Percentiles rank a stretch among this genome's conserved stretches.
Evolutionary conservation across 257 asterid genomes (phyloP).

Genomic region (Oldenlandia corymbosa): DNA sequence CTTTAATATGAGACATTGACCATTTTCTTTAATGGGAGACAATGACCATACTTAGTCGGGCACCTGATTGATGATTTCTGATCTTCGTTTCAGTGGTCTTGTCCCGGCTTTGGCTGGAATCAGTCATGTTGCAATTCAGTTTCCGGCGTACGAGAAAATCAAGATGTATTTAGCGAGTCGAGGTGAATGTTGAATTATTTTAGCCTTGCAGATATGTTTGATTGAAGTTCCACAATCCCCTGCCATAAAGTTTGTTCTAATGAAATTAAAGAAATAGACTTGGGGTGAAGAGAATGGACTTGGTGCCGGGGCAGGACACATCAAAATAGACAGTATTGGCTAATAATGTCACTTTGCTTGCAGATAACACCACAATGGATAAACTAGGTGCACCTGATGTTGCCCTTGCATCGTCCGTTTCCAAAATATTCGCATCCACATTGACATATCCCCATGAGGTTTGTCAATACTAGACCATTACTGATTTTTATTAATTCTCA

Average conservation of each 20-base stretch:
- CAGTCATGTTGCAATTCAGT: conserved; percentile 92
- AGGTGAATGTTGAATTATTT: conserved; percentile 29
- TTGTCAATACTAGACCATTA: background rate
- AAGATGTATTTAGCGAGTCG: conserved; percentile 69
- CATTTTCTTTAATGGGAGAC: conserved; percentile 3
- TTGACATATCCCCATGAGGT: conserved; percentile 98
- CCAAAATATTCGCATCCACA: conserved; percentile 88
- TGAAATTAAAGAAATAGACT: background rate
- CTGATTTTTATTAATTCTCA: too few species aligned
- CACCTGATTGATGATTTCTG: background rate
- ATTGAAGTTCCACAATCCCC: background rate
- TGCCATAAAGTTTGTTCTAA: background rate
- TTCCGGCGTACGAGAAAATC: conserved; percentile 83
- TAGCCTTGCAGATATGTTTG: background rate
- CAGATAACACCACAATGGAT: conserved; percentile 67
- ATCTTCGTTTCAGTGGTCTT: conserved; percentile 65
- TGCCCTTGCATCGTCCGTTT: conserved; percentile 87
- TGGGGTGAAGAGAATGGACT: background rate
- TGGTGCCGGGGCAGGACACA: background rate
- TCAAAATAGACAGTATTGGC: background rate
- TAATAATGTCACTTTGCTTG: conserved; percentile 22
- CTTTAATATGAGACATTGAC: background rate
- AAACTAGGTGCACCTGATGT: conserved; percentile 69
- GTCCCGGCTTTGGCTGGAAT: conserved; percentile 96
- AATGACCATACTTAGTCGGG: background rate